Conservation (phyloP, 129 eudicot genomes). For the Glebionis coronaria region DNA sequence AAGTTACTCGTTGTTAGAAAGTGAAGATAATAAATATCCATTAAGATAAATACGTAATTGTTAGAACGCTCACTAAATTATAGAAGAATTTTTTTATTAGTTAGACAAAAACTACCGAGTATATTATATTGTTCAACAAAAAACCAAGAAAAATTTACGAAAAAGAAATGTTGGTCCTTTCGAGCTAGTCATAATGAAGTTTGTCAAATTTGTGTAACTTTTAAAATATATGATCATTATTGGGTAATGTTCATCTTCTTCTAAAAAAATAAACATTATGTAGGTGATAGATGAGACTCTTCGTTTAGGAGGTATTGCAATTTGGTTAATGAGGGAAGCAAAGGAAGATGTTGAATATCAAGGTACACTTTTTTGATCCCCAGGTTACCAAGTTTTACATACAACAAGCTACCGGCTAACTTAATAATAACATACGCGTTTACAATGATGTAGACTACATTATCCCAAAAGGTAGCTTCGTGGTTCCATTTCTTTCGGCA, state of each 20-base stretch:
- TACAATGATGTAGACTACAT: slow-evolving; percentile 39
- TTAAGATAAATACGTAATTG: too few species aligned
- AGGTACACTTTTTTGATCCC: slow-evolving; percentile 33
- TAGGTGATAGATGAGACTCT: slow-evolving; percentile 84
- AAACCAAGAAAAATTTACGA: too few species aligned
- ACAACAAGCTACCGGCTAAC: not conserved
- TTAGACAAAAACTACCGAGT: too few species aligned
- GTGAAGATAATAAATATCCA: too few species aligned
- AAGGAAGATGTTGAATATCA: slow-evolving; percentile 53
- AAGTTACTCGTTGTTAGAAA: too few species aligned
- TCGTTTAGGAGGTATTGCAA: slow-evolving; percentile 73
- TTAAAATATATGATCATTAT: too few species aligned
- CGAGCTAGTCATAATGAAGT: too few species aligned
- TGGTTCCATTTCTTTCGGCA: slow-evolving; percentile 76
- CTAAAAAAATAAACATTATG: not conserved
- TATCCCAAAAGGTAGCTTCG: slow-evolving; percentile 75
- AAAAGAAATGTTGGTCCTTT: too few species aligned
- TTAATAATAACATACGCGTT: slow-evolving; percentile 3
- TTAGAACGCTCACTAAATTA: too few species aligned
- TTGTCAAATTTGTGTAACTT: too few species aligned
- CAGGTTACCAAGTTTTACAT: not conserved
- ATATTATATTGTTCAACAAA: too few species aligned
- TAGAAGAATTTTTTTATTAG: too few species aligned
- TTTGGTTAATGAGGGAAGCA: slow-evolving; percentile 86
- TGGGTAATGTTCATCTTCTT: not conserved